A percentile compares a stretch with the other conserved stretches of the same genome.
phyloP scores from a whole-genome alignment of 2,329 filamentous ascomycete genomes.

The Pseudogymnoascus sp. region DNA sequence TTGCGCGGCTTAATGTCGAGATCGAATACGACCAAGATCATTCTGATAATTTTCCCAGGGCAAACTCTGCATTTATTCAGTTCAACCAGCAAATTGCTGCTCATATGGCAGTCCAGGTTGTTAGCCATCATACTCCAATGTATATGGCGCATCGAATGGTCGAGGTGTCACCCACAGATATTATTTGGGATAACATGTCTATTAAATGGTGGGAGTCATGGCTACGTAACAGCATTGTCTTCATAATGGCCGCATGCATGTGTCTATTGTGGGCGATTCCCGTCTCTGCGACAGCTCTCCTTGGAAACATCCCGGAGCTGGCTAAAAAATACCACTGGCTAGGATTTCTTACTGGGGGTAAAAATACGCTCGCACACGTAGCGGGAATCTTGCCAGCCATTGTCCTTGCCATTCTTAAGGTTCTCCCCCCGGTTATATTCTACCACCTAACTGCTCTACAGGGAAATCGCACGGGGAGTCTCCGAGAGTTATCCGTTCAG shows the following conservation, averaged over 20 bases:
- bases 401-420: slow-evolving; percentile 68
- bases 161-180: slow-evolving; percentile 89
- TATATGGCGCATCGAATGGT: slow-evolving; percentile 88
- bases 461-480: slow-evolving; percentile 75
- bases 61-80: slow-evolving; percentile 97
- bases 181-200: slow-evolving; percentile 96
- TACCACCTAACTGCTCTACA: slow-evolving; percentile 63
- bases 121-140: slow-evolving; percentile 83
- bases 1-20: slow-evolving; percentile 82
- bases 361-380: slow-evolving; percentile 56
- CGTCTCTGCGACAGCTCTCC: slow-evolving; percentile 75
- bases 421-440: slow-evolving; percentile 73
- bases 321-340: slow-evolving; percentile 63
- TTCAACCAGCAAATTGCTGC: slow-evolving; percentile 97
- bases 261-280: slow-evolving; percentile 86
- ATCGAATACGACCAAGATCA: slow-evolving; percentile 85
- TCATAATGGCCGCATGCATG: slow-evolving; percentile 62
- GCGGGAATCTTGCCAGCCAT: slow-evolving; percentile 81
- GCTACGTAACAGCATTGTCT: slow-evolving; percentile 50
- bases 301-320: slow-evolving; percentile 70
- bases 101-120: slow-evolving; percentile 92
- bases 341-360: slow-evolving; percentile 64
- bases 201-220: slow-evolving; percentile 92
- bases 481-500: slow-evolving; percentile 77
- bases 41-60: slow-evolving; percentile 77